phyloP scores from a whole-genome alignment of 2,329 filamentous ascomycete species.

The Aspergillus tubingensis region DNA sequence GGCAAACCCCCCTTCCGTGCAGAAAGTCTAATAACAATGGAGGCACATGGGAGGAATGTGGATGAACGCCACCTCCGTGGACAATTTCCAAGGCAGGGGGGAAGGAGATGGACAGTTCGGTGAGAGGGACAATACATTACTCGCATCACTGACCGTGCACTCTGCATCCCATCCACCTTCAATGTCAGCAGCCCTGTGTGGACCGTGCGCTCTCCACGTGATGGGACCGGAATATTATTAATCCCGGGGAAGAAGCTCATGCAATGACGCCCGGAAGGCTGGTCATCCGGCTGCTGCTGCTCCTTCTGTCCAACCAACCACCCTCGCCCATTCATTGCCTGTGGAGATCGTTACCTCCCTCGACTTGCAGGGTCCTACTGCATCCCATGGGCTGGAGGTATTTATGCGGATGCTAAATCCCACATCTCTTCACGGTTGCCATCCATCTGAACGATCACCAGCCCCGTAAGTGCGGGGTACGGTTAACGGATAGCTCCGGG shows the following conservation, averaged over 20 bases:
- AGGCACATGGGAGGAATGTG: not conserved
- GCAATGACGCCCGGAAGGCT: slow-evolving; percentile 13
- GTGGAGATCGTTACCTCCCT: not conserved
- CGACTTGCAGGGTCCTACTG: not conserved
- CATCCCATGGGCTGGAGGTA: not conserved
- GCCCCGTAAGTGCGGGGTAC: slow-evolving; percentile 18
- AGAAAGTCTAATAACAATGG: not conserved
- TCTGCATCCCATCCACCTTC: not conserved
- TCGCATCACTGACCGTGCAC: no score
- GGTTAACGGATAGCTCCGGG: slow-evolving; percentile 7
- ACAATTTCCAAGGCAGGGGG: not conserved
- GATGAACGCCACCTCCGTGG: not conserved
- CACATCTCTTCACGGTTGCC: not conserved
- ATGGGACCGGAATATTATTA: slow-evolving; percentile 14
- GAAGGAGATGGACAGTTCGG: not conserved
- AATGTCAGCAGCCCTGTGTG: not conserved
- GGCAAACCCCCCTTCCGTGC: not conserved
- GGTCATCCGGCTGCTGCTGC: not conserved
- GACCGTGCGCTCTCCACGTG: slow-evolving; percentile 8
- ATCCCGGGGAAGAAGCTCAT: slow-evolving; percentile 11
- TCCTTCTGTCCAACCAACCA: not conserved
- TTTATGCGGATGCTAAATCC: not conserved
- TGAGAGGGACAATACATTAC: not conserved
- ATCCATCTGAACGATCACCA: not conserved
- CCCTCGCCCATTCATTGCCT: slow-evolving; percentile 7